These are phyloP conservation scores for Rhodotorula glutinis DNA, from an alignment of 1,284 basidiomycete genomes.

Conservation along the genomic window DNA sequence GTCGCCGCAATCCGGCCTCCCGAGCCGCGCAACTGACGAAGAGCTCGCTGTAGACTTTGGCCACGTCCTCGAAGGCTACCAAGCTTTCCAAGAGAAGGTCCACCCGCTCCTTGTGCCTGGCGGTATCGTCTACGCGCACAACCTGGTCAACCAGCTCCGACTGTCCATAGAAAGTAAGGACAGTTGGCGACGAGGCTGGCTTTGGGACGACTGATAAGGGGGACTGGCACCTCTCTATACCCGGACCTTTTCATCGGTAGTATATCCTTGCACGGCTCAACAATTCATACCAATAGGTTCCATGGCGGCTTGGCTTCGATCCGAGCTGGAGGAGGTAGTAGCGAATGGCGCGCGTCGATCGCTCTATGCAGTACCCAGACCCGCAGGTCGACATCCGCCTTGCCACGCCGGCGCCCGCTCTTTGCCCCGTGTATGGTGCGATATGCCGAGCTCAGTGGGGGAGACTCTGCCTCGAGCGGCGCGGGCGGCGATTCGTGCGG, in stretches of 20 bases:
- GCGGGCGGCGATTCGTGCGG: background rate
- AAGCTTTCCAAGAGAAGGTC: slow-evolving; percentile 39
- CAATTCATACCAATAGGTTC: background rate
- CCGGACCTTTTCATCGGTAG: background rate
- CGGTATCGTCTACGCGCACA: slow-evolving; percentile 35
- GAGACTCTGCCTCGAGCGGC: no score
- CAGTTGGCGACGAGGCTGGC: slow-evolving; percentile 30
- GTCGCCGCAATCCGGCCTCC: no score
- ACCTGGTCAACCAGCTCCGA: slow-evolving; percentile 40
- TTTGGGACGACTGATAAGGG: slow-evolving; percentile 11
- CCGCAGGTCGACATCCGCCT: background rate
- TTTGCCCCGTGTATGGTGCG: background rate
- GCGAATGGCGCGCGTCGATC: background rate
- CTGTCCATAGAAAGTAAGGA: slow-evolving; percentile 25
- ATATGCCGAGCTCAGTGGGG: background rate
- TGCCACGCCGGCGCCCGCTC: background rate
- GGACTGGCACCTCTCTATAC: background rate
- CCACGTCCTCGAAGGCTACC: slow-evolving; percentile 37
- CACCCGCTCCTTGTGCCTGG: slow-evolving; percentile 38
- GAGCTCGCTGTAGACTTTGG: slow-evolving; percentile 23
- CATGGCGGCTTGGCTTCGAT: background rate
- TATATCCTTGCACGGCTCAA: background rate
- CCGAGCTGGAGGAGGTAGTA: background rate
- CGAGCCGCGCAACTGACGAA: no score
- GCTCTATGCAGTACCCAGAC: background rate